Conservation (phyloP, 306 rosid species). For the Sechiopsis laciniata region DNA sequence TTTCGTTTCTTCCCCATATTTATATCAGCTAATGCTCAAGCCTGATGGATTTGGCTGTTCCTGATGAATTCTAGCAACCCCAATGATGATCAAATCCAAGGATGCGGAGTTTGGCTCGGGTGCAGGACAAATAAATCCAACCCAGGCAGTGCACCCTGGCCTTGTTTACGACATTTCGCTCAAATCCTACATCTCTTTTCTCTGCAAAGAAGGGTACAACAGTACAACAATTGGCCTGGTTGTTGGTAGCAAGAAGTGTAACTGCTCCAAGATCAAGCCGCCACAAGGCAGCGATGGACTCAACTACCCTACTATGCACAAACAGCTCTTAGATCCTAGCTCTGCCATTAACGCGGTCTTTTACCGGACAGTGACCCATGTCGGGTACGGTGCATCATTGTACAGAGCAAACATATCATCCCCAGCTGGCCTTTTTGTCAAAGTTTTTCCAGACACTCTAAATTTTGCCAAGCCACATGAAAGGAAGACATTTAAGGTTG, state of each 20-base stretch:
- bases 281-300: conserved; percentile 61
- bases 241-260: conserved; percentile 31
- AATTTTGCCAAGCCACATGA: conserved; percentile 33
- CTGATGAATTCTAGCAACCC: conserved; percentile 42
- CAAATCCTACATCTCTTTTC: conserved; percentile 45
- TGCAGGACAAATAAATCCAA: conserved; percentile 70
- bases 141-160: conserved; percentile 65
- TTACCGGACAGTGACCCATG: conserved; percentile 52
- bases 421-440: conserved; percentile 37
- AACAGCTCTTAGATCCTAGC: conserved; percentile 23
- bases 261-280: conserved; percentile 36
- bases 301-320: conserved; percentile 76
- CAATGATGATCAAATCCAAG: conserved; percentile 33
- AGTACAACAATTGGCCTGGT: conserved; percentile 42
- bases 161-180: conserved; percentile 49
- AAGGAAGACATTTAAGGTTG: conserved; percentile 50
- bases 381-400: conserved; percentile 43
- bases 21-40: background rate
- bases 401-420: conserved; percentile 56
- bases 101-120: conserved; percentile 51
- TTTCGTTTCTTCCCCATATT: background rate
- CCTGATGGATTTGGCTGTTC: background rate
- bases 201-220: conserved; percentile 66
- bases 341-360: conserved; percentile 45
- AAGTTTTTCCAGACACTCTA: conserved; percentile 50